Percentiles rank a stretch among this genome's conserved stretches.
Evolutionary conservation across 2,329 filamentous ascomycete genomes (phyloP).

Genomic region (Fusarium drepaniforme): DNA sequence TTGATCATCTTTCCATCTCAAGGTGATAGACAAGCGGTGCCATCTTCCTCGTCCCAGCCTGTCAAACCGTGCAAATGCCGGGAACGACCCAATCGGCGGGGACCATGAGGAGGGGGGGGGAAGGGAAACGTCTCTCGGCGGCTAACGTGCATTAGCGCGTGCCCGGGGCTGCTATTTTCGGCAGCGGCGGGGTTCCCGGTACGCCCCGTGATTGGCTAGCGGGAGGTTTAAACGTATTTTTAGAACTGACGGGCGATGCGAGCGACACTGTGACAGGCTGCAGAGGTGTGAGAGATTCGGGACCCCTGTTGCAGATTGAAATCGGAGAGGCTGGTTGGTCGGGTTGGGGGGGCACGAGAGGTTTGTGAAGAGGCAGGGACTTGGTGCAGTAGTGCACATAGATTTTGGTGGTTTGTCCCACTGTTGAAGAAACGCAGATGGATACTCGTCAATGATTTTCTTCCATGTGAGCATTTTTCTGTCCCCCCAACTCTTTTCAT

Average conservation of each 20-base stretch:
- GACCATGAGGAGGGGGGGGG: not conserved
- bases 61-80: not conserved
- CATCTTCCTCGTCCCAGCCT: not conserved
- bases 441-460: not conserved
- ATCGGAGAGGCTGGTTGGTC: conserved; percentile 9
- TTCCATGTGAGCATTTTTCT: not conserved
- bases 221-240: conserved; percentile 25
- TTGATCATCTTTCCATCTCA: not conserved
- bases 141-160: conserved; percentile 42
- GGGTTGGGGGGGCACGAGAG: not conserved
- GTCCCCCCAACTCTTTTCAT: not conserved
- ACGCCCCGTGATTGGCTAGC: conserved; percentile 23
- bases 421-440: not conserved
- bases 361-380: conserved; percentile 7
- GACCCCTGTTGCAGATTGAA: conserved; percentile 19
- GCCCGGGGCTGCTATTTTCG: conserved; percentile 33
- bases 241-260: conserved; percentile 30
- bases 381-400: not conserved
- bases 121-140: conserved; percentile 25
- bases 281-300: conserved; percentile 23
- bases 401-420: not conserved
- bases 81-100: not conserved
- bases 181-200: conserved; percentile 16
- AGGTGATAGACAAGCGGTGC: conserved; percentile 18
- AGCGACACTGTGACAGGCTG: conserved; percentile 29